Evolutionary conservation across 2,329 filamentous ascomycete species (phyloP).

Genomic region (Alternaria consortialis): DNA sequence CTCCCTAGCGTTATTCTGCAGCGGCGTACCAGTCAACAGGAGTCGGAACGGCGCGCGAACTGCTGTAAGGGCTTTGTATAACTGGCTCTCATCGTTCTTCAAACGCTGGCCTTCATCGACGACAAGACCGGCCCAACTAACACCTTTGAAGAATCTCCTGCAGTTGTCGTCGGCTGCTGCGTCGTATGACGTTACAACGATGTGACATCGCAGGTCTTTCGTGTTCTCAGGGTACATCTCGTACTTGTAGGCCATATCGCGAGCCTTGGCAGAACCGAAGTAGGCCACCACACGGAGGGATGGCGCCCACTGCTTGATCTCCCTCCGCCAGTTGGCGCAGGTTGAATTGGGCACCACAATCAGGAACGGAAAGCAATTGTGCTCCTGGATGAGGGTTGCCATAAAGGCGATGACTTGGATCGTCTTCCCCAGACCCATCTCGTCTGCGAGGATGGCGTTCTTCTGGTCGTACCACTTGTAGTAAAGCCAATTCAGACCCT

Average conservation of each 20-base stretch:
- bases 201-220: slow-evolving; percentile 80
- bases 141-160: slow-evolving; percentile 69
- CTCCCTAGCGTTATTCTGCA: slow-evolving; percentile 95
- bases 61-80: slow-evolving; percentile 77
- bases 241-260: slow-evolving; percentile 79
- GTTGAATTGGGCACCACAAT: slow-evolving; percentile 95
- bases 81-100: slow-evolving; percentile 87
- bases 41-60: slow-evolving; percentile 85
- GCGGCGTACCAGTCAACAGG: slow-evolving; percentile 84
- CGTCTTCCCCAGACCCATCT: slow-evolving; percentile 98
- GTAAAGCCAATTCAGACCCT: slow-evolving; percentile 94
- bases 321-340: slow-evolving; percentile 95
- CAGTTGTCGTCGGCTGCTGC: slow-evolving; percentile 79
- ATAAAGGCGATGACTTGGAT: slow-evolving; percentile 90
- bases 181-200: slow-evolving; percentile 96
- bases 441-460: slow-evolving; percentile 92
- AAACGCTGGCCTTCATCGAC: slow-evolving; percentile 95
- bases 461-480: slow-evolving; percentile 84
- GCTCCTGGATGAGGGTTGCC: slow-evolving; percentile 68
- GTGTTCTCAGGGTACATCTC: slow-evolving; percentile 79
- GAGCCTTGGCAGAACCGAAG: slow-evolving; percentile 78
- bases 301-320: slow-evolving; percentile 94
- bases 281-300: slow-evolving; percentile 89
- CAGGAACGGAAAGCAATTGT: slow-evolving; percentile 87
- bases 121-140: slow-evolving; percentile 87